phyloP scores from a whole-genome alignment of 23 red algal genomes.

The Gracilaria gracilis region DNA sequence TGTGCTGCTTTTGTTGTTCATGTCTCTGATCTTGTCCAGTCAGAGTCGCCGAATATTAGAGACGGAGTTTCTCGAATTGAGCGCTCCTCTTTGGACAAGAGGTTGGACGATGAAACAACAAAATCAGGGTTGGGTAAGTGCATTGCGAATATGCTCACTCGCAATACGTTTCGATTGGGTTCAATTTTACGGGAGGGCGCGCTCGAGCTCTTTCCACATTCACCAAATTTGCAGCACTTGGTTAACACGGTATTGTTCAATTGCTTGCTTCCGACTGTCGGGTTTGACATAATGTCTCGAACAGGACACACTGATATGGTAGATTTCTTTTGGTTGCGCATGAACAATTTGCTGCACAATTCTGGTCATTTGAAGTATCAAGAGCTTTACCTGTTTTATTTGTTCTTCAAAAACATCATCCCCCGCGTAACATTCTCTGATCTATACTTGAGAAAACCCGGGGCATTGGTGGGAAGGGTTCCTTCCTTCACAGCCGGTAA shows the following conservation, averaged over 20 bases:
- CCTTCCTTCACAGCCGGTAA: not conserved
- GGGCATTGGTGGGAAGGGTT: slow-evolving; percentile 12
- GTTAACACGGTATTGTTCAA: not conserved
- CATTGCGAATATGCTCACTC: too few relatives aligned
- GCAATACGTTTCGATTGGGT: too few relatives aligned
- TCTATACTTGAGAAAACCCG: slow-evolving; percentile 15
- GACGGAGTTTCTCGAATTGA: too few relatives aligned
- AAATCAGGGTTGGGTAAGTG: too few relatives aligned
- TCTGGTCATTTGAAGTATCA: not conserved
- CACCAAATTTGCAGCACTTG: too few relatives aligned
- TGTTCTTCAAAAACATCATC: slow-evolving; percentile 16
- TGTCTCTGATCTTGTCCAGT: too few relatives aligned
- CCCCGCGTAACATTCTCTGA: not conserved
- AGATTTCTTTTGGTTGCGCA: not conserved
- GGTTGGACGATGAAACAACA: too few relatives aligned
- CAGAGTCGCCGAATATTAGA: too few relatives aligned
- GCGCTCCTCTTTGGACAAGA: too few relatives aligned
- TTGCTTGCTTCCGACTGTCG: not conserved
- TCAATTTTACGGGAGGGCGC: too few relatives aligned
- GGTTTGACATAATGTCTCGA: not conserved
- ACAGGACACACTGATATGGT: not conserved
- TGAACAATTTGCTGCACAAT: not conserved
- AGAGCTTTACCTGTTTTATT: slow-evolving; percentile 7
- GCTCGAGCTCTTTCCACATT: too few relatives aligned
- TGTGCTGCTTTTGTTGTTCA: too few relatives aligned